Conservation (phyloP, 2,329 filamentous ascomycete genomes). For the Lachnellula cervina region DNA sequence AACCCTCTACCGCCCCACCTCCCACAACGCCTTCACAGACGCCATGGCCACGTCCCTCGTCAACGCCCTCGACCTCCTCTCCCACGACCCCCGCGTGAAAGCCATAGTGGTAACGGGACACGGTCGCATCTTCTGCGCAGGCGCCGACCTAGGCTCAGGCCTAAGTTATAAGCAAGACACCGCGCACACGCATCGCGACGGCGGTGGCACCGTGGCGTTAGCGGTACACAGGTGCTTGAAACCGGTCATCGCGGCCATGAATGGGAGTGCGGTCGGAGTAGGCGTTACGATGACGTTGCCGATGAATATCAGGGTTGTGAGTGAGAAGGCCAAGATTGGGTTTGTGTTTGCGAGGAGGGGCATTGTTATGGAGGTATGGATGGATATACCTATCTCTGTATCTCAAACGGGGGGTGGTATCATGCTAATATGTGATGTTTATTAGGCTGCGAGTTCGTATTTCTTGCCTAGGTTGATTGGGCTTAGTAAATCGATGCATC, state of each 20-base stretch:
- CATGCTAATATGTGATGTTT: neutral
- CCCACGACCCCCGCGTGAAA: conserved; percentile 49
- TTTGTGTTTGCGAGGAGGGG: conserved; percentile 70
- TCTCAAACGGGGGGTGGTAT: neutral
- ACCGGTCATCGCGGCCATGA: conserved; percentile 54
- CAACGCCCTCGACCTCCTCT: conserved; percentile 46
- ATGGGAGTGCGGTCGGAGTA: conserved; percentile 55
- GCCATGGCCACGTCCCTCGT: conserved; percentile 59
- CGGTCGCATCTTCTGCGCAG: conserved; percentile 52
- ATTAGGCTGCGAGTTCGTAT: conserved; percentile 56
- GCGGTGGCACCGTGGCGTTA: conserved; percentile 49
- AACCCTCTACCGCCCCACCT: conserved; percentile 58
- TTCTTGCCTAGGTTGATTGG: conserved; percentile 70
- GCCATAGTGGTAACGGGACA: conserved; percentile 49
- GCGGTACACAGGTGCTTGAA: conserved; percentile 54
- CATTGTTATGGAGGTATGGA: conserved; percentile 56
- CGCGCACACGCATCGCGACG: conserved; percentile 36
- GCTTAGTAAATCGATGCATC: conserved; percentile 55
- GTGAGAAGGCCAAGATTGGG: conserved; percentile 59
- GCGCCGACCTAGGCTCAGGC: conserved; percentile 33
- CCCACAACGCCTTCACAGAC: conserved; percentile 65
- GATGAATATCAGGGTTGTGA: conserved; percentile 48
- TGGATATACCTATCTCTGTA: neutral
- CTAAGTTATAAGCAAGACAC: conserved; percentile 19
- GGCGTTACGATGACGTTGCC: conserved; percentile 59